Evolutionary conservation across 345 rosid species (phyloP).

Genomic region (Brassica nigra): DNA sequence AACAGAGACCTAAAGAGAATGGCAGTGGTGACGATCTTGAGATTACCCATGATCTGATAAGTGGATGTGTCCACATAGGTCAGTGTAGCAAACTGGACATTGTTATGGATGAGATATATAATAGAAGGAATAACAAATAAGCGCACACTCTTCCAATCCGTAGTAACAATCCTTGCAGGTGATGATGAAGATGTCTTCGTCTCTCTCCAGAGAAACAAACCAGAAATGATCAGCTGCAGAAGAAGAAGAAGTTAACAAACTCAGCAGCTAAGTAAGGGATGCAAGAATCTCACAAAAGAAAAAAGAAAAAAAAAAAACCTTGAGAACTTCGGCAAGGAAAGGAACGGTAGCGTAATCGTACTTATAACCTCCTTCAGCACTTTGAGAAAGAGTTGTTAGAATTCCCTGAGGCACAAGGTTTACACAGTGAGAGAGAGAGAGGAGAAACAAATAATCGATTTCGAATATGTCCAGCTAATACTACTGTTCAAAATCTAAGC

Average conservation of each 20-base stretch:
- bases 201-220: constrained; percentile 82
- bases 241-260: not conserved
- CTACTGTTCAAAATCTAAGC: not conserved
- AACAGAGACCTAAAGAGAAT: constrained; percentile 70
- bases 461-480: not conserved
- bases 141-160: constrained; percentile 82
- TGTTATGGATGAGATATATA: constrained; percentile 85
- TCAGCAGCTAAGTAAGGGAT: not conserved
- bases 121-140: constrained; percentile 85
- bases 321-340: constrained; percentile 87
- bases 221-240: constrained; percentile 74
- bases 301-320: constrained; percentile 61
- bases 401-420: constrained; percentile 58
- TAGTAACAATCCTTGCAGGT: constrained; percentile 73
- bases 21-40: constrained; percentile 95
- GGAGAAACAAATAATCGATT: not conserved
- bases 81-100: constrained; percentile 92
- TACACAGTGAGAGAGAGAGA: not conserved
- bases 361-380: constrained; percentile 66
- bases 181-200: constrained; percentile 47
- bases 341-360: constrained; percentile 97
- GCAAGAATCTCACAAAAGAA: too few relatives aligned
- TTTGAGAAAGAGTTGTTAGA: constrained; percentile 86
- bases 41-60: constrained; percentile 96
- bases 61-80: constrained; percentile 91